Conservation (phyloP, 2,329 filamentous ascomycete species). For the Xylaria sp. region DNA sequence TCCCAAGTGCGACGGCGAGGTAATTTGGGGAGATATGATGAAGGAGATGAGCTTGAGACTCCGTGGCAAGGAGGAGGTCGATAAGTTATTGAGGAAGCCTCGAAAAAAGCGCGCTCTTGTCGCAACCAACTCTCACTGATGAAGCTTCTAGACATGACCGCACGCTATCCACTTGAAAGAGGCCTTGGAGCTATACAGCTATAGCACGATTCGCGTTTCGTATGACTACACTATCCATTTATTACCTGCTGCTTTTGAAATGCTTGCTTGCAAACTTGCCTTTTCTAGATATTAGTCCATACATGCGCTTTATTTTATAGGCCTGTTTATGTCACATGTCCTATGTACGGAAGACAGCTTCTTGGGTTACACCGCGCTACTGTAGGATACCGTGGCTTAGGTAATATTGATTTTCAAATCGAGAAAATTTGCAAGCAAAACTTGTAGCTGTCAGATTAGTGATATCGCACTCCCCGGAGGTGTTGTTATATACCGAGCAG, state of each 20-base stretch:
- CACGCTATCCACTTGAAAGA: background rate
- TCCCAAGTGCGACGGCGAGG: slow-evolving; percentile 70
- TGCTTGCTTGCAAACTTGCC: background rate
- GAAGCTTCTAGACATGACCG: background rate
- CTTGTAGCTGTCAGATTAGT: background rate
- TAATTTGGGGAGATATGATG: slow-evolving; percentile 81
- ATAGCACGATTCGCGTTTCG: background rate
- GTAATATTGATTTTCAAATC: background rate
- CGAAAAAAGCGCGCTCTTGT: slow-evolving; percentile 48
- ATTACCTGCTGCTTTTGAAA: background rate
- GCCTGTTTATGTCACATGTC: too few relatives aligned
- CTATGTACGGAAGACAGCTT: background rate
- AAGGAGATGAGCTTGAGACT: slow-evolving; percentile 81
- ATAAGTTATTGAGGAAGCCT: slow-evolving; percentile 70
- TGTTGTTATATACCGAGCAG: background rate
- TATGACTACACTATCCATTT: background rate
- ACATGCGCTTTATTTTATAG: background rate
- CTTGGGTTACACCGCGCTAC: background rate
- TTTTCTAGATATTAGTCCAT: background rate
- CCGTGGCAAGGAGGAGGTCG: slow-evolving; percentile 75
- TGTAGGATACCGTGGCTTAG: slow-evolving; percentile 8
- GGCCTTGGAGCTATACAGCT: background rate
- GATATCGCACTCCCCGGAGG: background rate
- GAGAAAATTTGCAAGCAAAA: background rate
- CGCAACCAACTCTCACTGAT: slow-evolving; percentile 9